Conservation (phyloP, 2,329 filamentous ascomycete genomes). For the Fusarium luffae region DNA sequence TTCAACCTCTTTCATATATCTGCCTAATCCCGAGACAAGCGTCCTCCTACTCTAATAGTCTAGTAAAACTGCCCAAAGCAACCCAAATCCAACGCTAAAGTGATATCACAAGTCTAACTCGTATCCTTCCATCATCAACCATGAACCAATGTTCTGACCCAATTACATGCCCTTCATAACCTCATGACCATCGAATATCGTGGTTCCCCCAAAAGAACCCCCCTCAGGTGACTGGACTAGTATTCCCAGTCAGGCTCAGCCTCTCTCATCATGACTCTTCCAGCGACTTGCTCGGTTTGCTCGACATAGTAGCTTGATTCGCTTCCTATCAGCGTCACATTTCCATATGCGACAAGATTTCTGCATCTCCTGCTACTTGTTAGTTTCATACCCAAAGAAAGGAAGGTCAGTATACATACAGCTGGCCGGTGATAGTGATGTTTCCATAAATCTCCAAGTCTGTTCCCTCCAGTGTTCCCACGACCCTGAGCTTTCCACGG, state of each 20-base stretch:
- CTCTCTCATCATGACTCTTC: slow-evolving; percentile 56
- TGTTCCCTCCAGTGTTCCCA: slow-evolving; percentile 55
- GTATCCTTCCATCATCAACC: neutral
- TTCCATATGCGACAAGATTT: slow-evolving; percentile 58
- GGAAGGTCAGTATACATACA: slow-evolving; percentile 49
- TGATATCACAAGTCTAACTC: neutral
- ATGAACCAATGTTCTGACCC: neutral
- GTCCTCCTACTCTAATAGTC: neutral
- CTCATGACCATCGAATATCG: neutral
- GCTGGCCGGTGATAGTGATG: slow-evolving; percentile 56
- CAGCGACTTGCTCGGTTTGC: slow-evolving; percentile 56
- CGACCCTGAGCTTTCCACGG: slow-evolving; percentile 59
- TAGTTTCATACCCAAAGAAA: neutral
- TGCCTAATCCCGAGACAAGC: neutral
- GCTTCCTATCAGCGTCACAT: slow-evolving; percentile 59
- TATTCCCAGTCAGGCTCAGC: slow-evolving; percentile 56
- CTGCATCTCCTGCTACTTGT: slow-evolving; percentile 53
- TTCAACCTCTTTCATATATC: neutral
- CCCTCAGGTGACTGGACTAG: slow-evolving; percentile 21
- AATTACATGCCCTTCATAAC: neutral
- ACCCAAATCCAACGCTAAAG: slow-evolving; percentile 17
- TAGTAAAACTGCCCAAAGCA: neutral
- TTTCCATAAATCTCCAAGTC: slow-evolving; percentile 62
- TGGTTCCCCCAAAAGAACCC: no score
- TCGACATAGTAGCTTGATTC: slow-evolving; percentile 57